These are phyloP conservation scores for Stellera chamaejasme DNA, from an alignment of 345 rosid species.

Conservation along the genomic window DNA sequence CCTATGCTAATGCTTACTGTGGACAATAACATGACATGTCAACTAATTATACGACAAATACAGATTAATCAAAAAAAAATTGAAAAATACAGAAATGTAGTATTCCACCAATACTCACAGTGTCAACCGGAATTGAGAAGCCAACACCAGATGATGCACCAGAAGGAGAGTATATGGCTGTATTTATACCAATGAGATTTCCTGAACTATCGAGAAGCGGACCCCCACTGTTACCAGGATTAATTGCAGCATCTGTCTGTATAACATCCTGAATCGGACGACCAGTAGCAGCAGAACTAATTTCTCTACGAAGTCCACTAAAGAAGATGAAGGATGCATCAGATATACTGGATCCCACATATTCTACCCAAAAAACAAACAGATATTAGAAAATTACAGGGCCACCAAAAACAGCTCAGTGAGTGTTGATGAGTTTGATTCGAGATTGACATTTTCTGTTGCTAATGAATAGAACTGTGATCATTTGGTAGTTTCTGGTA, in stretches of 20 bases:
- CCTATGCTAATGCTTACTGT: no score
- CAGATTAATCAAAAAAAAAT: no score
- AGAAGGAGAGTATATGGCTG: slow-evolving; percentile 97
- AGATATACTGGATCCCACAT: neutral
- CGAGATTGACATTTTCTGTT: no score
- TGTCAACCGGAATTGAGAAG: slow-evolving; percentile 95
- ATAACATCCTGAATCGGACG: slow-evolving; percentile 99
- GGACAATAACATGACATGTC: neutral
- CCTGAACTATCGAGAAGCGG: slow-evolving; percentile 97
- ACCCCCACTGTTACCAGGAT: slow-evolving; percentile 97
- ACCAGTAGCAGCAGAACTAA: slow-evolving; percentile 97
- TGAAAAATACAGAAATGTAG: slow-evolving; percentile 7
- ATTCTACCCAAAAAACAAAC: neutral
- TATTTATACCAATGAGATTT: slow-evolving; percentile 83
- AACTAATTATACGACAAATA: no score
- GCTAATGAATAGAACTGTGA: no score
- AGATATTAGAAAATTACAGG: neutral
- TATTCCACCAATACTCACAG: slow-evolving; percentile 41
- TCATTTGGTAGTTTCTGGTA: no score
- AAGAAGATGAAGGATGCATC: slow-evolving; percentile 14
- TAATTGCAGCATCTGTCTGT: slow-evolving; percentile 97
- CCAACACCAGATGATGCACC: slow-evolving; percentile 99
- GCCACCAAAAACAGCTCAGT: no score
- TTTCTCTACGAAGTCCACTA: slow-evolving; percentile 93
- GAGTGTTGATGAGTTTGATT: no score